Conservation (phyloP, 164 flowering plant species). For the Malania oleifera region DNA sequence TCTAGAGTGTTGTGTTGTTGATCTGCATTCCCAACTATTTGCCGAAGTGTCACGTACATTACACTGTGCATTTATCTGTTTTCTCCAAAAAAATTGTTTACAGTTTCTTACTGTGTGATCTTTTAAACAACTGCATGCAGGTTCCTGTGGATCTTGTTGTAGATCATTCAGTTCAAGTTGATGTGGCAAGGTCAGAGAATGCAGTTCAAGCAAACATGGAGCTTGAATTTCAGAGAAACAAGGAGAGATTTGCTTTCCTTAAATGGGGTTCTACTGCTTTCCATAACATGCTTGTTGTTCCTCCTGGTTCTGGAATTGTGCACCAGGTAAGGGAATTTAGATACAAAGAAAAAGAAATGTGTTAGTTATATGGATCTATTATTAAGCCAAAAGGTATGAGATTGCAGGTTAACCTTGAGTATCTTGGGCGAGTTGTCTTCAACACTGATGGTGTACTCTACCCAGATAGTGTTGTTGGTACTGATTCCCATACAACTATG, state of each 20-base stretch:
- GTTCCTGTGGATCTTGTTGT: constrained; percentile 96
- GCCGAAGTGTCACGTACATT: no score
- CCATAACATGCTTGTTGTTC: constrained; percentile 90
- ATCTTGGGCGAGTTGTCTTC: constrained; percentile 93
- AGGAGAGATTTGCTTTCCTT: constrained; percentile 84
- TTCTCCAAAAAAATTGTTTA: no score
- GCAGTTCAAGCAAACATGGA: constrained; percentile 93
- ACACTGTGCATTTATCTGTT: background rate
- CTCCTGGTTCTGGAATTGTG: constrained; percentile 97
- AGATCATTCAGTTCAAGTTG: constrained; percentile 97
- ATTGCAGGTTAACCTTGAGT: constrained; percentile 81
- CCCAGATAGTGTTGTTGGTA: constrained; percentile 97
- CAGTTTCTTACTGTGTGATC: no score
- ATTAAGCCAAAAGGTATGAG: constrained; percentile 1
- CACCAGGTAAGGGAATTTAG: constrained; percentile 54
- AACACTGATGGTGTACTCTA: constrained; percentile 71
- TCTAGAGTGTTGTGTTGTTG: no score
- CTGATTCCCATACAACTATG: constrained; percentile 98
- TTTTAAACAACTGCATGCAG: constrained; percentile 29
- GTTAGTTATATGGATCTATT: background rate
- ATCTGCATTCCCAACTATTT: no score
- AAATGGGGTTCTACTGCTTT: constrained; percentile 95
- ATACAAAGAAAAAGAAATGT: background rate
- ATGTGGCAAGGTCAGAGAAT: constrained; percentile 82
- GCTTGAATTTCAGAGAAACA: constrained; percentile 85